phyloP scores from a whole-genome alignment of 2,329 filamentous ascomycete species.

The Nemania sp. region DNA sequence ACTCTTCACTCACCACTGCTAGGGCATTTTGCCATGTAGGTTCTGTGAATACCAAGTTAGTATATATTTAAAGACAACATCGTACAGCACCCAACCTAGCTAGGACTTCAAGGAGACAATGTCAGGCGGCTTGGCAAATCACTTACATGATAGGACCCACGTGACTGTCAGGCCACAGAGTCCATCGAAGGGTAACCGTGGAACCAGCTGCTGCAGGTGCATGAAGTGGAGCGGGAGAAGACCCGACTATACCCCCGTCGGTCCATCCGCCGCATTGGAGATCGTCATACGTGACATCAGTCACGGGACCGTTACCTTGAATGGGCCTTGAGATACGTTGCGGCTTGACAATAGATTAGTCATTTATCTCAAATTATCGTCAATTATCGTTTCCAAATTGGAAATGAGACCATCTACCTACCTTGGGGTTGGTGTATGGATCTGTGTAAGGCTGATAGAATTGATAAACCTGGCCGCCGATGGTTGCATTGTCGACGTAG shows the following conservation, averaged over 20 bases:
- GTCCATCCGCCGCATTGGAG: conserved; percentile 61
- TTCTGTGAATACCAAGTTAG: conserved; percentile 34
- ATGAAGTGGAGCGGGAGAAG: conserved; percentile 57
- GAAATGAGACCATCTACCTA: conserved; percentile 14
- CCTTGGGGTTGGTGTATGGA: conserved; percentile 28
- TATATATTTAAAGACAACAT: background rate
- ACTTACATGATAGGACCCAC: conserved; percentile 54
- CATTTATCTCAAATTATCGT: background rate
- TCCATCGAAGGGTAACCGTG: conserved; percentile 59
- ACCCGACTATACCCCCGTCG: conserved; percentile 52
- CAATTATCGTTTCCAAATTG: background rate
- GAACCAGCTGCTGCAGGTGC: conserved; percentile 58
- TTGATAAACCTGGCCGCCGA: conserved; percentile 46
- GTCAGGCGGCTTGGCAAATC: background rate
- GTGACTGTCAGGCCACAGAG: conserved; percentile 54
- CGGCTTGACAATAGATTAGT: conserved; percentile 42
- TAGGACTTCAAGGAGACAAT: no score
- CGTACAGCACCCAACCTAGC: no score
- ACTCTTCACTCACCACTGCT: conserved; percentile 45
- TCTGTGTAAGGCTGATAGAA: conserved; percentile 41
- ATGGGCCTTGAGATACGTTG: conserved; percentile 61
- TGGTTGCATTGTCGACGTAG: conserved; percentile 52
- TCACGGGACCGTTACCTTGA: conserved; percentile 62
- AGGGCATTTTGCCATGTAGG: conserved; percentile 64
- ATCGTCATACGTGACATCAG: conserved; percentile 57